Evolutionary conservation across 148 eudicot species (phyloP).

Genomic region (Camellia sinensis): DNA sequence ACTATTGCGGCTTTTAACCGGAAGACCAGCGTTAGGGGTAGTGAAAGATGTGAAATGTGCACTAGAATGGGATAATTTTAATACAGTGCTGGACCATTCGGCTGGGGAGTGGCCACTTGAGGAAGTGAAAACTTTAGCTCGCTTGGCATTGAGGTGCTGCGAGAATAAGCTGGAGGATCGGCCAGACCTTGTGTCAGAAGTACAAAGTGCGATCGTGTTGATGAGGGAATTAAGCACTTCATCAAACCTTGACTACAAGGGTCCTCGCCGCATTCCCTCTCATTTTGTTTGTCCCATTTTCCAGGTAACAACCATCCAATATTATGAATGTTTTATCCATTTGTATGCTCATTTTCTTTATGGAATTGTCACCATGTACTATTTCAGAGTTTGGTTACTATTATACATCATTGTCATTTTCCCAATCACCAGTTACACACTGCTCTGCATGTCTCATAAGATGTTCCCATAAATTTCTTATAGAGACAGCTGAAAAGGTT

Average conservation of each 20-base stretch:
- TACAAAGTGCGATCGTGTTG: constrained; percentile 52
- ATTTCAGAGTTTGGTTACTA: neutral
- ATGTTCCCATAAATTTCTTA: neutral
- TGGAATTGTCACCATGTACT: no score
- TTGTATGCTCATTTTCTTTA: neutral
- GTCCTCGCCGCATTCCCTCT: constrained; percentile 49
- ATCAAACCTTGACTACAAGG: constrained; percentile 36
- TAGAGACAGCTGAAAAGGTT: no score
- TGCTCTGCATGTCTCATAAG: neutral
- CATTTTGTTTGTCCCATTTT: constrained; percentile 85
- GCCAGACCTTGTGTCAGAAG: constrained; percentile 58
- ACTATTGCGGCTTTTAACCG: constrained; percentile 62
- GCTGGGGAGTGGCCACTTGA: constrained; percentile 83
- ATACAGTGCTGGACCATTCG: constrained; percentile 50
- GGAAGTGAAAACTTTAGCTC: constrained; percentile 47
- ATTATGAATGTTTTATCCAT: neutral
- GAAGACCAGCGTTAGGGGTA: constrained; percentile 50
- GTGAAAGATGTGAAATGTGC: constrained; percentile 61
- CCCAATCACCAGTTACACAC: neutral
- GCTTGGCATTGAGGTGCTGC: constrained; percentile 72
- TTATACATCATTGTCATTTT: neutral
- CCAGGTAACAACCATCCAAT: constrained; percentile 42
- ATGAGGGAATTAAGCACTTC: constrained; percentile 37
- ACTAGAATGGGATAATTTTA: constrained; percentile 39
- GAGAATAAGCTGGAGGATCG: constrained; percentile 39